A percentile compares a stretch with the other conserved stretches of the same genome.
phyloP scores from a whole-genome alignment of 306 rosid genomes.

The Rosa rugosa region DNA sequence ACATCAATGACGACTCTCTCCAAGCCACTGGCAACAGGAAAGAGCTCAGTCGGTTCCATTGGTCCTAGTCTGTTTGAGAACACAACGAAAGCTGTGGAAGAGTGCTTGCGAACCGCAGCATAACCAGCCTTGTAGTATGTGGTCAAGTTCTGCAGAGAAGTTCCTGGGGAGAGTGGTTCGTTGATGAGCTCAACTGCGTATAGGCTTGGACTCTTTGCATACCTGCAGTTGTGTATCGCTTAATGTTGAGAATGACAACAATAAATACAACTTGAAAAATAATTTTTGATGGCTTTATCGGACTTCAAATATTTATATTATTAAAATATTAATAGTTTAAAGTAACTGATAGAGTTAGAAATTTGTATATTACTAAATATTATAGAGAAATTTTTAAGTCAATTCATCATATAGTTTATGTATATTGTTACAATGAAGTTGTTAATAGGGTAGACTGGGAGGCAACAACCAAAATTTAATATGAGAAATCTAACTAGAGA shows the following conservation, averaged over 20 bases:
- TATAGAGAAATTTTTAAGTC: no score
- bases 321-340: no score
- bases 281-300: no score
- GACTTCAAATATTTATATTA: neutral
- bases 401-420: neutral
- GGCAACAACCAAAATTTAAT: no score
- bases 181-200: constrained; percentile 73
- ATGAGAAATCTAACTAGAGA: no score
- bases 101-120: constrained; percentile 56
- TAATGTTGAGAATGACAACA: neutral
- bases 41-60: constrained; percentile 44
- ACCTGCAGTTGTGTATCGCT: constrained; percentile 33
- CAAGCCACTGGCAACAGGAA: constrained; percentile 51
- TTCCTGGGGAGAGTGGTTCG: constrained; percentile 67
- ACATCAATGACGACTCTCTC: constrained; percentile 55
- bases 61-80: constrained; percentile 58
- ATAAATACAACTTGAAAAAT: neutral
- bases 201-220: constrained; percentile 50
- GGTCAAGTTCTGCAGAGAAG: constrained; percentile 40
- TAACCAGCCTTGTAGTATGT: constrained; percentile 67
- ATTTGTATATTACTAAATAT: no score
- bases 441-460: no score
- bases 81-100: constrained; percentile 46
- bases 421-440: neutral
- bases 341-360: no score